Evolutionary conservation across 352 stramenopile genomes (phyloP).

Genomic region (Phytophthora agathidicida): DNA sequence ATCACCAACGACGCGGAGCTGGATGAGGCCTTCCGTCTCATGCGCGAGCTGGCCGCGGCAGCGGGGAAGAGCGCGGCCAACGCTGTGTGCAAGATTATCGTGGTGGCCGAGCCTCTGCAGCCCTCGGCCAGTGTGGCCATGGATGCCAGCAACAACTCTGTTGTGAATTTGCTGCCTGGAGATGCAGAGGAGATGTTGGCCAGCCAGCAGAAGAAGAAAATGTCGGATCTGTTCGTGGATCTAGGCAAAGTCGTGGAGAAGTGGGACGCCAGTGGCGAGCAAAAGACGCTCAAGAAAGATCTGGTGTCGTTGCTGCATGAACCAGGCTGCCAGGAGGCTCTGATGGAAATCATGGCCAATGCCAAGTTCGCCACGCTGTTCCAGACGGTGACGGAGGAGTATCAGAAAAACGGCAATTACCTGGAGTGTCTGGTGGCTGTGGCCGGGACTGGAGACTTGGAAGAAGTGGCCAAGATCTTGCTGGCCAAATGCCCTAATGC

Average conservation of each 20-base stretch:
- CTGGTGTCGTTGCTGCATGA: constrained; percentile 78
- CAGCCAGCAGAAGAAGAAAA: constrained; percentile 66
- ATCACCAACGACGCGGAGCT: constrained; percentile 86
- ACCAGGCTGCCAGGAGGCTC: constrained; percentile 69
- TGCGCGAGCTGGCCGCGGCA: constrained; percentile 64
- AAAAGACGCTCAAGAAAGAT: constrained; percentile 72
- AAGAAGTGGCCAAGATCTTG: constrained; percentile 78
- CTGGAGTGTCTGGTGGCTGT: constrained; percentile 59
- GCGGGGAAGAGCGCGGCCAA: constrained; percentile 44
- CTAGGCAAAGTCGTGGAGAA: constrained; percentile 80
- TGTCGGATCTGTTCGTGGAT: constrained; percentile 76
- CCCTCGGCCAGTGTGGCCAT: constrained; percentile 12
- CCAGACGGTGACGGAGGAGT: constrained; percentile 65
- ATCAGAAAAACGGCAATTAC: constrained; percentile 62
- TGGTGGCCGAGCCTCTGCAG: constrained; percentile 43
- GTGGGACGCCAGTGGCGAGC: constrained; percentile 61
- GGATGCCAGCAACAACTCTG: constrained; percentile 31
- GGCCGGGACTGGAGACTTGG: constrained; percentile 54
- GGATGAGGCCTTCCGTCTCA: constrained; percentile 76
- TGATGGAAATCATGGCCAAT: constrained; percentile 79
- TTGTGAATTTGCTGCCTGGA: constrained; percentile 25
- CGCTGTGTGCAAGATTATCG: constrained; percentile 75
- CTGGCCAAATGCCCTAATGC: constrained; percentile 77
- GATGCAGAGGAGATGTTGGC: constrained; percentile 55
- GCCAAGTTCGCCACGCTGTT: constrained; percentile 70